Base-by-base conservation (phyloP, 805 yeast species). In the Teunomyces barrocoloradensis region DNA sequence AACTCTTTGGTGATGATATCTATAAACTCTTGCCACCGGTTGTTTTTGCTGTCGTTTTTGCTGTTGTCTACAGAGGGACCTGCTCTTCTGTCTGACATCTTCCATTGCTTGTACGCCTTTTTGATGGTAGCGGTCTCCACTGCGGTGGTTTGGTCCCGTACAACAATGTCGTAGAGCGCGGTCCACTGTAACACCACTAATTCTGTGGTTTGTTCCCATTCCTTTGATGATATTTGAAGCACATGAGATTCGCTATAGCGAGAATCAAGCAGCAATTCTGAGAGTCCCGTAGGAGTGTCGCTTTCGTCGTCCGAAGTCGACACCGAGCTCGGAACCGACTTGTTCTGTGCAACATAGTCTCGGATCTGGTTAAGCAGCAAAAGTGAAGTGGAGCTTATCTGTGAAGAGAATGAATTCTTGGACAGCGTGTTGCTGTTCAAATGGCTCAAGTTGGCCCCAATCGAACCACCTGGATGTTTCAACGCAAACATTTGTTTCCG, bases 391-490 rank as follows among this genome's bases (percentile, higher is more conserved):
- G 50, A 33, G 43, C 53, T 53, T 5, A 48, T 35, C 12, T 51
- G 54, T 4, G 55, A 54, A 9, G 52, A 44, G n/a, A 54, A 45
- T 3, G 54, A 39, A 20, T 48, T 47, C 11, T 49, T 51, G 15
- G 45, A 23, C n/a, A 20, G 40, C 9, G 12, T 45, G 42, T 62
- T 62, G 30, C 61, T 65, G 53, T 69, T 66, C 50, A 71, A 58
- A 47, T 69, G 69, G 47, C 65, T 60, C 52, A 71, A 66, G 51
- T 65, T 64, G 4, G 68, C 72, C 12, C 97, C 97, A 59, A 89
- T 89, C 1, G 94, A 86, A 13, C 97, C 97, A 17, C 96, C 96
- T 1, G 97, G 97, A 59, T 89, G 97, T 59, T 85, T 78, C 51
- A 77, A 78, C 6, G 85, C 83, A 65, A 89, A 89, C 32, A 75